Base-by-base conservation (phyloP, 2,329 filamentous ascomycete species). In the Exophiala xenobiotica region DNA sequence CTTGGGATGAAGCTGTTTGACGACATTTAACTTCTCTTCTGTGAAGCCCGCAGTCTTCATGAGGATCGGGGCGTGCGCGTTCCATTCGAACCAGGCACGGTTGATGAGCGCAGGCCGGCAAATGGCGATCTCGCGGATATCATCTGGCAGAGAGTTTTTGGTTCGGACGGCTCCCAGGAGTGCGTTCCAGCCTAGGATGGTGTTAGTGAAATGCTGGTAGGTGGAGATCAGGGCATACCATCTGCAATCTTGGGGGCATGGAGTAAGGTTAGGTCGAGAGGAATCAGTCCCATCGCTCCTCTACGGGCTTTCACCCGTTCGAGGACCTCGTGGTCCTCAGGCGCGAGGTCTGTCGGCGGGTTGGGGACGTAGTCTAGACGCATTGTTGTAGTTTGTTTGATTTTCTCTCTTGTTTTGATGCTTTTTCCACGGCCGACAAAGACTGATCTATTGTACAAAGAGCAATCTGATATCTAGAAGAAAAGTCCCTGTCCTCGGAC, bases 41-140 rank as follows among this genome's bases (percentile, higher is more conserved):
- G 72, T 69, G 4, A 88, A 77, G 4, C 84, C 83, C 0, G 76
- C 82, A 6, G 72, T 71, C 6, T 75, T 72, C 3, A 79, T 78
- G 11, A 92, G 75, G n/a, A 92, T 73, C 1, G 88, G 88, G 12
- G 83, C 84, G 66, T 95, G 90, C 48, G 88, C 81, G 27, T 74
- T 79, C 89, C 88, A 95, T 68, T 95, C 90, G 69, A 90, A 95
- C 83, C 86, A 89, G 1, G 90, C 90, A 14, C 78, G 70, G 70
- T 95, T 95, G 62, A 89, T 79, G 12, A 86, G 83, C 9, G 90
- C 90, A 11, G 95, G 87, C 42, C 89, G 80, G 63, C 83, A 89
- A 61, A 95, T 91, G 59, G 87, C 85, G 14, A 91, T 75, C 74
- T 95, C 89, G 59, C 87, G 83, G 46, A 90, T 63, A 26, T 71